Conservation (phyloP, 2,329 filamentous ascomycete genomes). For the Aureobasidium sp. region DNA sequence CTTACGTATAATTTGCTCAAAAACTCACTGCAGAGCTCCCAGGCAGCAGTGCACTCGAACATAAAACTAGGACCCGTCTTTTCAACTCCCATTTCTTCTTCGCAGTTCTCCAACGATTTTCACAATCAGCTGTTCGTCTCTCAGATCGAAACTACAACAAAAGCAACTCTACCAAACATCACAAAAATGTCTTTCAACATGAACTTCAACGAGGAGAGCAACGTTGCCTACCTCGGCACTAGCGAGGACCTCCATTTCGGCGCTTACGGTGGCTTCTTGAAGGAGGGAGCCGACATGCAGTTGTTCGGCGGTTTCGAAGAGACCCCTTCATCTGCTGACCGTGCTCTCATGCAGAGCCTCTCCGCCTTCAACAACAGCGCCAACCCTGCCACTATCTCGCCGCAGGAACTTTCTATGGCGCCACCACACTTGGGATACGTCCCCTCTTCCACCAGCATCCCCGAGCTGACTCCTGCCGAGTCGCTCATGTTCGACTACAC, state of each 20-base stretch:
- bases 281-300: constrained; percentile 20
- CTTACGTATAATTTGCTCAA: constrained; percentile 43
- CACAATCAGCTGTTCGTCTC: neutral
- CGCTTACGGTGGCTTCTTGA: constrained; percentile 21
- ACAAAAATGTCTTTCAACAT: neutral
- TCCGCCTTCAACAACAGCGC: constrained; percentile 17
- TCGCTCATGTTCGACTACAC: neutral
- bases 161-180: neutral
- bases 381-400: constrained; percentile 58
- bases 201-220: constrained; percentile 13
- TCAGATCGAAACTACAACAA: neutral
- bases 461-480: constrained; percentile 46
- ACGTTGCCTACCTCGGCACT: constrained; percentile 38
- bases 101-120: neutral
- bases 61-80: neutral
- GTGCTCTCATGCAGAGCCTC: neutral
- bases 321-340: constrained; percentile 12
- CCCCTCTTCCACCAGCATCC: constrained; percentile 73
- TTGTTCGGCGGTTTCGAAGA: neutral
- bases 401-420: constrained; percentile 65
- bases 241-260: constrained; percentile 33
- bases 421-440: constrained; percentile 56
- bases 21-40: neutral
- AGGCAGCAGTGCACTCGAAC: neutral
- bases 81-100: neutral